Base-by-base conservation (phyloP, 192 early-diverging fungal species). In the Bifiguratus adelaidae region DNA sequence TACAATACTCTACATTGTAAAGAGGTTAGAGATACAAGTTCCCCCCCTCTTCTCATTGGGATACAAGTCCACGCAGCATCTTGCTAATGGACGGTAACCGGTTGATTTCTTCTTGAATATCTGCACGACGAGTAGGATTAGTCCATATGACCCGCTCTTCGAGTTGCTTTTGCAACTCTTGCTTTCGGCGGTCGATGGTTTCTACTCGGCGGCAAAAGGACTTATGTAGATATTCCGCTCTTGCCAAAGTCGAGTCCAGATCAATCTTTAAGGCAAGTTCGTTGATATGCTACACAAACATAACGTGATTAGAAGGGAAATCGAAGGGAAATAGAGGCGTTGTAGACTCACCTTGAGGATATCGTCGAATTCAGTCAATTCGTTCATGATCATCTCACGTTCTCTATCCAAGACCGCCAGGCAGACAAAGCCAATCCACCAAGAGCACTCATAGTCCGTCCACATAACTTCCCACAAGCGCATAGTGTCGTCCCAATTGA, bases 391-490 rank as follows among this genome's bases (percentile, higher is more conserved):
- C 4, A 77, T 65, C 16, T 77, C 56, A 7, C 89, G 68, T 47
- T 92, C 78, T 43, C 83, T 74, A 47, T 98, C 88, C 24, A 98
- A 53, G 22, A 98, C 83, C 11, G 92, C 88, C 52, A 96, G 61
- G 3, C 91, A 90, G 3, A 98, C 82, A 74, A 98, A 98, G 24
- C 95, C 52, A 35, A 88, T 78, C 55, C 91, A 92, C 41, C 89
- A 70, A 7, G 68, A 70, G 2, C 86, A 83, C 25, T 83, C 61
- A 45, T 80, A 72, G 44, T 88, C 72, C 1, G 82, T 73, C 74
- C 82, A 86, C 11, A 88, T 62, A 12, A 86, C 84, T 60, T 97
- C 94, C 95, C 95, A 97, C 21, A 99, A 55, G 30, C 64, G 48
- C 59, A 88, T 69, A 13, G 87, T 71, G 28, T 95, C 84, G 9